Percentiles rank a stretch among this genome's conserved stretches.
Evolutionary conservation across 140 eudicot species (phyloP).

Genomic region (Anethum foeniculum): DNA sequence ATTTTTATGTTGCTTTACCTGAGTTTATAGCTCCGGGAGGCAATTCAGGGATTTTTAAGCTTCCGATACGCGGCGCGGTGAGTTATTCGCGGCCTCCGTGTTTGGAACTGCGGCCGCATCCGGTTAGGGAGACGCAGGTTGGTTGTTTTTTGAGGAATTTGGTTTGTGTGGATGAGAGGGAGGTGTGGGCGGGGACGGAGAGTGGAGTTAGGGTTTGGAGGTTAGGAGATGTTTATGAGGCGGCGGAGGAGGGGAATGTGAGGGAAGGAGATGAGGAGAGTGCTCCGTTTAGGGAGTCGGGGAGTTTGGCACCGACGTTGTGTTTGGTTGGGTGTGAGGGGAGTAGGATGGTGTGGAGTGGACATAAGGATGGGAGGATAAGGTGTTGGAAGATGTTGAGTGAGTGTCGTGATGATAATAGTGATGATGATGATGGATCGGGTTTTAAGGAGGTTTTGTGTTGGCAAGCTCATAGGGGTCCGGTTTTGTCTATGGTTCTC

Average conservation of each 20-base stretch:
- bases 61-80: slow-evolving; percentile 53
- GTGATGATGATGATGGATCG: not conserved
- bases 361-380: slow-evolving; percentile 84
- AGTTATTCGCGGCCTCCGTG: slow-evolving; percentile 53
- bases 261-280: slow-evolving; percentile 35
- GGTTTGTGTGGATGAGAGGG: slow-evolving; percentile 28
- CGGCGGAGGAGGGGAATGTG: slow-evolving; percentile 19
- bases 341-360: slow-evolving; percentile 77
- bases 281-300: slow-evolving; percentile 47
- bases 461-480: slow-evolving; percentile 94
- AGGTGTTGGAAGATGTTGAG: slow-evolving; percentile 80
- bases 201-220: slow-evolving; percentile 68
- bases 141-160: slow-evolving; percentile 54
- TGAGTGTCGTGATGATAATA: not conserved
- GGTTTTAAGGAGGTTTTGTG: slow-evolving; percentile 44
- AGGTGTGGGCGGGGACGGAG: slow-evolving; percentile 82
- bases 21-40: slow-evolving; percentile 63
- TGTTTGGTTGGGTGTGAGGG: slow-evolving; percentile 76
- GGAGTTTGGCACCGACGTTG: slow-evolving; percentile 31
- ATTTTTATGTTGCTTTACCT: slow-evolving; percentile 25
- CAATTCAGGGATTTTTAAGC: slow-evolving; percentile 47
- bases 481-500: slow-evolving; percentile 62
- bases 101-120: slow-evolving; percentile 66
- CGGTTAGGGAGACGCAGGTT: slow-evolving; percentile 56
- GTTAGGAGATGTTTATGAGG: slow-evolving; percentile 33